Conservation (phyloP, 441 rosid genomes). For the Viola pubescens region DNA sequence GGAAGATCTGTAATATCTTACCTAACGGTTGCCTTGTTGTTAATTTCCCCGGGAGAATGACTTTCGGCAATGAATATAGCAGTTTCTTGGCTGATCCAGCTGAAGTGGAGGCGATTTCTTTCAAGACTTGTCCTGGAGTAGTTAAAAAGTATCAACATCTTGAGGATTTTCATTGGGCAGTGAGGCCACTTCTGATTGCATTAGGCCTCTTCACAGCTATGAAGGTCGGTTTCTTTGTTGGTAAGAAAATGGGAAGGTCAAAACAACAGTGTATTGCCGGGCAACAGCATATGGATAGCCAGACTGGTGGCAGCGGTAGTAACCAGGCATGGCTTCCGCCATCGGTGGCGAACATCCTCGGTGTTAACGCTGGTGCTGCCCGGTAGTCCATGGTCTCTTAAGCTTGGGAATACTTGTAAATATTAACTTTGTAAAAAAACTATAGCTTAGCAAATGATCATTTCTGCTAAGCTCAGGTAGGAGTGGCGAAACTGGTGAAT, state of each 20-base stretch:
- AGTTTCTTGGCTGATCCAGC: constrained; percentile 75
- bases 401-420: neutral
- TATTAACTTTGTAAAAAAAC: no score
- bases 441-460: no score
- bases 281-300: constrained; percentile 29
- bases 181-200: constrained; percentile 69
- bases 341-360: constrained; percentile 41
- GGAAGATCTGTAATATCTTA: constrained; percentile 51
- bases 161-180: constrained; percentile 91
- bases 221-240: constrained; percentile 50
- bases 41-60: constrained; percentile 64
- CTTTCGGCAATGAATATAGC: constrained; percentile 38
- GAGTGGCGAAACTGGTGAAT: no score
- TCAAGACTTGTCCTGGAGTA: constrained; percentile 50
- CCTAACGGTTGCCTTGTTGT: constrained; percentile 85
- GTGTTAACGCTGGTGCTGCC: constrained; percentile 17
- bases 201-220: constrained; percentile 58
- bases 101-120: constrained; percentile 71
- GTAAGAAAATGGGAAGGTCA: constrained; percentile 45
- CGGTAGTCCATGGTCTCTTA: constrained; percentile 19
- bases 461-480: no score
- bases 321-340: constrained; percentile 59
- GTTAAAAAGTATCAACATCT: constrained; percentile 68
- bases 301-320: constrained; percentile 11
- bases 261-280: constrained; percentile 23